Conservation (phyloP, 768 basidiomycete species). For the Russula sp. region DNA sequence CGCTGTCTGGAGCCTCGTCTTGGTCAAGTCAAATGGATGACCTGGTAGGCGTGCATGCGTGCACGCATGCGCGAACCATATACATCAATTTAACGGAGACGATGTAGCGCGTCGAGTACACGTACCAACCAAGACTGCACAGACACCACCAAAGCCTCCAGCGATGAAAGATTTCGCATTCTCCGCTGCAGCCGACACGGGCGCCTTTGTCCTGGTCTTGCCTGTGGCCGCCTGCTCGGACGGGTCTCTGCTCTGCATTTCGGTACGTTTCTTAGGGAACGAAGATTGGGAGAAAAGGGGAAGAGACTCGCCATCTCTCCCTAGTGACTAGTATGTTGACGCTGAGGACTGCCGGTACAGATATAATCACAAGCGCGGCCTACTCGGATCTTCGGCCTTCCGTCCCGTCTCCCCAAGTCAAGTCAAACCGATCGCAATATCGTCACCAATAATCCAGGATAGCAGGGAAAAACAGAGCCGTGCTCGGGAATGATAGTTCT, state of each 20-base stretch:
- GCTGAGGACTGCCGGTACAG: background rate
- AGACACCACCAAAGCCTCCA: conserved; percentile 87
- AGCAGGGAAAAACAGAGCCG: too few species aligned
- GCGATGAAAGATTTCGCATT: conserved; percentile 82
- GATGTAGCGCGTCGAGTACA: conserved; percentile 18
- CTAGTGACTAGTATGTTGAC: background rate
- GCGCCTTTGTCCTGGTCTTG: background rate
- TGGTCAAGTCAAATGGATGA: conserved; percentile 96
- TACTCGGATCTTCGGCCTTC: background rate
- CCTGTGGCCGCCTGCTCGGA: conserved; percentile 7
- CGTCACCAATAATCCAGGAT: too few species aligned
- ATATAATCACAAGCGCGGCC: background rate
- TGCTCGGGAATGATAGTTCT: too few species aligned
- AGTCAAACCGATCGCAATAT: too few species aligned
- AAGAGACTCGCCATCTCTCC: conserved; percentile 7
- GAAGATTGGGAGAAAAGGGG: background rate
- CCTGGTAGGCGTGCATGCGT: conserved; percentile 40
- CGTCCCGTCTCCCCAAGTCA: too few species aligned
- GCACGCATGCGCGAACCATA: background rate
- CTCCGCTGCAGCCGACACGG: conserved; percentile 30
- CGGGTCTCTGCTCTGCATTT: conserved; percentile 16
- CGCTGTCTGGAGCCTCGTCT: conserved; percentile 94
- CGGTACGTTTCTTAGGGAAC: background rate
- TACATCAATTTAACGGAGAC: background rate
- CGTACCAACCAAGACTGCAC: conserved; percentile 86